Percentiles rank a stretch among this genome's conserved stretches.
phyloP scores from a whole-genome alignment of 192 early-diverging fungal genomes.

The Mortierella antarctica region DNA sequence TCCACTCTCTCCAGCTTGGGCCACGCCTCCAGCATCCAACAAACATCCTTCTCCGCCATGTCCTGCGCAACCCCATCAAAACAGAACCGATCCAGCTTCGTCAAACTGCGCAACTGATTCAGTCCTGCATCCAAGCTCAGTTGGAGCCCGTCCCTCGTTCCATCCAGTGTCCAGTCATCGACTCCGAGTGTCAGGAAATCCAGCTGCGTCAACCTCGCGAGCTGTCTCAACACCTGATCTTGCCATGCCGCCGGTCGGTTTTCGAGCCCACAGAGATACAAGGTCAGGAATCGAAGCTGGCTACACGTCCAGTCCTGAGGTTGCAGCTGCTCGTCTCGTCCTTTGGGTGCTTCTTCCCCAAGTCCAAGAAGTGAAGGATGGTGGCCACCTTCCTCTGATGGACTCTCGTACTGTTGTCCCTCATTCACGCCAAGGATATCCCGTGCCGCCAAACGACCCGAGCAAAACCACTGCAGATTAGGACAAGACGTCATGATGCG shows the following conservation, averaged over 20 bases:
- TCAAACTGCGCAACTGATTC: background rate
- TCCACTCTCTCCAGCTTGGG: constrained; percentile 7
- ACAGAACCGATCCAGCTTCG: constrained; percentile 3
- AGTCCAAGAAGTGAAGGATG: background rate
- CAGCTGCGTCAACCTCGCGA: constrained; percentile 1
- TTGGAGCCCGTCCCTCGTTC: constrained; percentile 13
- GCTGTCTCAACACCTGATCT: constrained; percentile 4
- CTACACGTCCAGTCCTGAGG: constrained; percentile 24
- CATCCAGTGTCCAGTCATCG: background rate
- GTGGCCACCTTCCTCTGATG: background rate
- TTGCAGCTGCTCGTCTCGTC: background rate
- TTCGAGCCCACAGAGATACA: constrained; percentile 22
- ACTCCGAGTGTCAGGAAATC: constrained; percentile 9
- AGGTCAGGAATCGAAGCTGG: background rate
- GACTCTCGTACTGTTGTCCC: background rate
- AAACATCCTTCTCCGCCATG: constrained; percentile 14
- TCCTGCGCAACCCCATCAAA: constrained; percentile 26
- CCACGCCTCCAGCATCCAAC: constrained; percentile 23
- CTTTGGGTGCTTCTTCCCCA: background rate
- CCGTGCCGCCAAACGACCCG: background rate
- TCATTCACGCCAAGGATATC: constrained; percentile 6
- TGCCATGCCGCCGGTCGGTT: constrained; percentile 3
- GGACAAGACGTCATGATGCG: constrained; percentile 16
- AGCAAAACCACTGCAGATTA: background rate
- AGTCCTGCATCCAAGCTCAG: constrained; percentile 9